Base-by-base conservation (phyloP, 768 basidiomycete species). In the Suillus americanus region DNA sequence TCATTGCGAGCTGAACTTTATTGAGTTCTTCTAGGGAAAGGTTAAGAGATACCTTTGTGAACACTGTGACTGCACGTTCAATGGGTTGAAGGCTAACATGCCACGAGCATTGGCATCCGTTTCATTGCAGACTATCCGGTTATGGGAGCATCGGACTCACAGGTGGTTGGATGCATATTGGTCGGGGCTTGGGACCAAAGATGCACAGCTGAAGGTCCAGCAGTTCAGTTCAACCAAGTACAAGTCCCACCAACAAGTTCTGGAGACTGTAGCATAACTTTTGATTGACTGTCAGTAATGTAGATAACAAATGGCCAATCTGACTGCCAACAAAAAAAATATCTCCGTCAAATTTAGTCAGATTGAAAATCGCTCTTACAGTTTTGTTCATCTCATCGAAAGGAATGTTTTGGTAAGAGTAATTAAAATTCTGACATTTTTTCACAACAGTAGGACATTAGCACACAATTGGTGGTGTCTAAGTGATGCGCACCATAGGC, bases 221-320 rank as follows among this genome's bases (percentile, higher is more conserved):
- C 43, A 67, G 28, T 67, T 64, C 51, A 67, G 66, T 50, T 68
- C 63, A 7, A 62, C 46, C 25, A 25, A 68, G 62, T 43, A 61
- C 23, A 45, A 45, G 43, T 45, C 43, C 43, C 43, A 45, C 43
- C 0, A 9, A 45, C 9, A 9, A 4, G 43, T 45, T 45, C 43
- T 20, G 3, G 43, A 43, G 43, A 43, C 43, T 43, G 43, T 20
- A 43, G 43, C 43, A 43, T 20, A 20, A 43, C 43, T 43, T 43
- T 43, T 43, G 43, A 43, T 3, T 43, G 43, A 43, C 43, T 43
- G n/a, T 46, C 0, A 2, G 45, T 46, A 46, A n/a, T 10, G 45
- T 60, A 37, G 37, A 41, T 60, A 38, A 13, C 20, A 23, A n/a
- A n/a, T 46, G 45, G 45, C n/a, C n/a, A 46, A 46, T 46, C 45